These are phyloP conservation scores for Didymella lethalis DNA, from an alignment of 2,329 filamentous ascomycete species.

Conservation along the genomic window DNA sequence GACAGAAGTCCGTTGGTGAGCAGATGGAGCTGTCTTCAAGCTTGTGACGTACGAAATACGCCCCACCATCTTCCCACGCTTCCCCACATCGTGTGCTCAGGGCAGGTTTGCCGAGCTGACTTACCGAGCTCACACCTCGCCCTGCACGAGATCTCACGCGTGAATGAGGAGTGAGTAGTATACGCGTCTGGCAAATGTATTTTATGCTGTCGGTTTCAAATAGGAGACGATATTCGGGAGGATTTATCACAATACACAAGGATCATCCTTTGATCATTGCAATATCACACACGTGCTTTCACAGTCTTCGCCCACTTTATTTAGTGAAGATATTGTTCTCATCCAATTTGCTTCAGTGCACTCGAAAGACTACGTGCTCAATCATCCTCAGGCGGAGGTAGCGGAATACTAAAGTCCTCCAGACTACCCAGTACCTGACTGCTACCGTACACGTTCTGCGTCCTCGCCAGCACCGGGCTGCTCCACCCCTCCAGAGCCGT, in stretches of 20 bases:
- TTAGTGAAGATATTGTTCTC: background rate
- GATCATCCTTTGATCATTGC: background rate
- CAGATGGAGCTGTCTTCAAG: constrained; percentile 9
- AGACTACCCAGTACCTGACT: constrained; percentile 34
- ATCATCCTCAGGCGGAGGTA: constrained; percentile 34
- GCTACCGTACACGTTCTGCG: constrained; percentile 21
- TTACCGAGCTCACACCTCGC: background rate
- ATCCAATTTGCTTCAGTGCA: background rate
- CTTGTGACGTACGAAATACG: constrained; percentile 12
- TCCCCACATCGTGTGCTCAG: background rate
- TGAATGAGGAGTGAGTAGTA: background rate
- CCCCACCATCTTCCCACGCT: constrained; percentile 9
- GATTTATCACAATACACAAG: background rate
- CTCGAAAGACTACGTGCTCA: background rate
- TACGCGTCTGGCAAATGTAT: background rate
- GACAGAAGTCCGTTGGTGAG: constrained; percentile 19
- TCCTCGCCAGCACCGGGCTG: constrained; percentile 32
- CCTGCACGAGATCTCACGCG: background rate
- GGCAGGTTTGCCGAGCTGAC: constrained; percentile 15
- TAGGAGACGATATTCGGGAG: background rate
- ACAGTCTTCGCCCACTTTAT: background rate
- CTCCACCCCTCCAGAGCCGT: constrained; percentile 33
- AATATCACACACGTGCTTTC: background rate
- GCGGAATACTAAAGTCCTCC: constrained; percentile 47
- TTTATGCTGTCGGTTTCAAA: background rate